phyloP scores from a whole-genome alignment of 2,329 filamentous ascomycete genomes.

The Sarocladium kiliense region DNA sequence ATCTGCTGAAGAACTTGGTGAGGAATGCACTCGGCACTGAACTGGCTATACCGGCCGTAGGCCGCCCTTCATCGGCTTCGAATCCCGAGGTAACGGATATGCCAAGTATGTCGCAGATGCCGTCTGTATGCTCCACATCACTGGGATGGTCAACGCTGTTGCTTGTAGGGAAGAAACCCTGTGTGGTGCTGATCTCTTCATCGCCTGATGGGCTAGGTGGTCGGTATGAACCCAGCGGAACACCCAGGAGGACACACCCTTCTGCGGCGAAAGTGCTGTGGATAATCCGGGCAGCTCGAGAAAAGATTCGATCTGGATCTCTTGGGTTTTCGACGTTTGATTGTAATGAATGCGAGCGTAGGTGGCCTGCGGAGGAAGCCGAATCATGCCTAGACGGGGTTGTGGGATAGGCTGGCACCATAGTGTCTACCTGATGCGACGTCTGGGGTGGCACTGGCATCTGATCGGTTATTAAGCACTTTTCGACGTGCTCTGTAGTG shows the following conservation, averaged over 20 bases:
- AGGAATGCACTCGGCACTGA: neutral
- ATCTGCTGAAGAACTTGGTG: constrained; percentile 32
- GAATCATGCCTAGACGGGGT: too few relatives aligned
- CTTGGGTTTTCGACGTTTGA: neutral
- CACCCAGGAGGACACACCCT: neutral
- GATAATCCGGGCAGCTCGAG: neutral
- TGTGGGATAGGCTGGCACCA: too few relatives aligned
- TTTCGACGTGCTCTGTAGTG: too few relatives aligned
- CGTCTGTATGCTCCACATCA: neutral
- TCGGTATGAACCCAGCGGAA: neutral
- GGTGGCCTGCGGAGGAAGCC: too few relatives aligned
- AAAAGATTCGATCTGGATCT: neutral
- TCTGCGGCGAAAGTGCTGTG: neutral
- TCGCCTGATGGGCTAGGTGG: too few relatives aligned
- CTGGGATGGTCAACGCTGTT: neutral
- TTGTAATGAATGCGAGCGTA: too few relatives aligned
- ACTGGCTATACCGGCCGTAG: neutral
- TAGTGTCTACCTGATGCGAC: too few relatives aligned
- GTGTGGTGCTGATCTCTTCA: too few relatives aligned
- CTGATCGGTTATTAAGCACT: too few relatives aligned
- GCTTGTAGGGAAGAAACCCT: neutral
- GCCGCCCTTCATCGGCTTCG: neutral
- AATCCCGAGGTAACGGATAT: neutral
- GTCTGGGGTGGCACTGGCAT: too few relatives aligned
- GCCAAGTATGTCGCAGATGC: neutral